Evolutionary conservation across 129 eudicot species (phyloP).

Genomic region (Dittrichia graveolens): DNA sequence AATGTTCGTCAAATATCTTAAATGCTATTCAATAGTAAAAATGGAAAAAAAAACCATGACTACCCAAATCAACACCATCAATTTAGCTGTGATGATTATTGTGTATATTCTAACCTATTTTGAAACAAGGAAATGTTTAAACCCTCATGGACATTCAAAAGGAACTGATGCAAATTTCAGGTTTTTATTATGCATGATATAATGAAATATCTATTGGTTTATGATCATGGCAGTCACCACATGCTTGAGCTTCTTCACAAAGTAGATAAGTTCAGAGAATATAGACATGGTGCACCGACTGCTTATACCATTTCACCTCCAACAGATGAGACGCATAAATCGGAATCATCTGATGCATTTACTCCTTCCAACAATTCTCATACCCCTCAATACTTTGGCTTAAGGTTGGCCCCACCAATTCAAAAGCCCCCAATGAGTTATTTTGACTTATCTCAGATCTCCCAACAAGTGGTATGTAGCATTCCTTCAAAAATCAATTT

Average conservation of each 20-base stretch:
- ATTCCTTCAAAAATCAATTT: slow-evolving; percentile 14
- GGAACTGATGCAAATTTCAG: neutral
- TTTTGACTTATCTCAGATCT: slow-evolving; percentile 41
- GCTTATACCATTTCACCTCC: slow-evolving; percentile 40
- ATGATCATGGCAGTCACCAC: slow-evolving; percentile 40
- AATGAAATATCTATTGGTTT: slow-evolving; percentile 18
- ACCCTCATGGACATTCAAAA: neutral
- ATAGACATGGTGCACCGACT: slow-evolving; percentile 37
- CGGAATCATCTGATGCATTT: slow-evolving; percentile 41
- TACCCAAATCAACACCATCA: neutral
- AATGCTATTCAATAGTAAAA: neutral
- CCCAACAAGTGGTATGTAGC: slow-evolving; percentile 45
- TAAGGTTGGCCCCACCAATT: slow-evolving; percentile 49
- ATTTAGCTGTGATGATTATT: neutral
- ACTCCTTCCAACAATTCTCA: slow-evolving; percentile 34
- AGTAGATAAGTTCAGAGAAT: slow-evolving; percentile 48
- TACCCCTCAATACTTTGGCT: slow-evolving; percentile 49
- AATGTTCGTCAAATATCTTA: slow-evolving; percentile 2
- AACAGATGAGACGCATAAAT: slow-evolving; percentile 38
- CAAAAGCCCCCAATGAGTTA: slow-evolving; percentile 36
- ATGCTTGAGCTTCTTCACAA: slow-evolving; percentile 63
- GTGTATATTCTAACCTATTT: no score
- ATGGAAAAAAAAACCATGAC: neutral
- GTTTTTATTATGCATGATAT: neutral
- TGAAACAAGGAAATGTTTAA: no score